Percentiles rank a stretch among this genome's conserved stretches.
Evolutionary conservation across 2,329 filamentous ascomycete species (phyloP).

Genomic region (Pseudogymnoascus sp.): DNA sequence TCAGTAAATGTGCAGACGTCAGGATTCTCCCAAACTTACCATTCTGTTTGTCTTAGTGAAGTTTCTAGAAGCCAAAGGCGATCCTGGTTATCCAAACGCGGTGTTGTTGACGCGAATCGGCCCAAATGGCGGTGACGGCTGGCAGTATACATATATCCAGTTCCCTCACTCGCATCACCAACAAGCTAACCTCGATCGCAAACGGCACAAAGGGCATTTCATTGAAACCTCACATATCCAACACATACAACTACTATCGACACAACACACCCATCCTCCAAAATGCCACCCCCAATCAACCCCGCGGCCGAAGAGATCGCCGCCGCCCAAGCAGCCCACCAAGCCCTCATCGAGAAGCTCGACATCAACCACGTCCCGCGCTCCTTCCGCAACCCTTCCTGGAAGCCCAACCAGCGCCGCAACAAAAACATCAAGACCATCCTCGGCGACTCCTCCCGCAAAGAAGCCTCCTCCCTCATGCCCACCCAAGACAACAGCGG

Average conservation of each 20-base stretch:
- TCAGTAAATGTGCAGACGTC: neutral
- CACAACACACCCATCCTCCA: neutral
- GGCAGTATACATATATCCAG: constrained; percentile 9
- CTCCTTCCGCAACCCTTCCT: constrained; percentile 80
- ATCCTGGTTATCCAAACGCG: constrained; percentile 6
- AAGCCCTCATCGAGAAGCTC: constrained; percentile 78
- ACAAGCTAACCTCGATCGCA: neutral
- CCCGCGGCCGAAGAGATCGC: constrained; percentile 25
- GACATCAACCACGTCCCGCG: constrained; percentile 83
- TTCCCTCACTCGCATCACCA: neutral
- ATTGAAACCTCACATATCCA: neutral
- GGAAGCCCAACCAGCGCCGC: constrained; percentile 87
- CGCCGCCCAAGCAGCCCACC: constrained; percentile 64
- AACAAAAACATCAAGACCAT: constrained; percentile 99
- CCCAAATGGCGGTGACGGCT: constrained; percentile 10
- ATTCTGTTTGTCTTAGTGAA: constrained; percentile 10
- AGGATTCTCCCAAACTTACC: constrained; percentile 12
- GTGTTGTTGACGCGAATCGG: constrained; percentile 13
- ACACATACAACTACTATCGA: neutral
- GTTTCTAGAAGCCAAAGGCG: neutral
- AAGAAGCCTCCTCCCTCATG: constrained; percentile 71
- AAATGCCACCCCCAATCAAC: constrained; percentile 6
- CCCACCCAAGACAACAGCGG: constrained; percentile 77
- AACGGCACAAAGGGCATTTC: neutral
- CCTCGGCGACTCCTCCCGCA: constrained; percentile 76